phyloP scores from a whole-genome alignment of 495 filamentous ascomycete genomes.

The Aspergillus avenaceus region DNA sequence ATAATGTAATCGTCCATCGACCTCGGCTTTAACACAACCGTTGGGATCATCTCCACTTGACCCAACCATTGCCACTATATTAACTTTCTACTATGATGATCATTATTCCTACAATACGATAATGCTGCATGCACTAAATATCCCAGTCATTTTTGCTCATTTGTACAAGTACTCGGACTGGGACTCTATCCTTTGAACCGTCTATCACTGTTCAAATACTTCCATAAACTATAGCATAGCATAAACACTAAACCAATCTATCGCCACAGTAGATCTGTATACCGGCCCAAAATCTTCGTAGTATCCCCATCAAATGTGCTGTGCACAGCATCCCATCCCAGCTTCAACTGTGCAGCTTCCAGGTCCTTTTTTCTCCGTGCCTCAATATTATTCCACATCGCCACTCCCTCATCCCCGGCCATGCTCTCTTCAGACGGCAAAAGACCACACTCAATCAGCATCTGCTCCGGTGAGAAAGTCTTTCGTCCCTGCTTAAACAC shows the following conservation, averaged over 20 bases:
- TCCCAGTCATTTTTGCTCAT: too few relatives aligned
- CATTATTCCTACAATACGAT: too few relatives aligned
- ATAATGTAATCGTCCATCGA: neutral
- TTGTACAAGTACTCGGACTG: too few relatives aligned
- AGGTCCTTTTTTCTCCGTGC: constrained; percentile 3
- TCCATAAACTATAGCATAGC: neutral
- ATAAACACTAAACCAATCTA: neutral
- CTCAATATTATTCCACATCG: constrained; percentile 1
- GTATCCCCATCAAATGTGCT: constrained; percentile 5
- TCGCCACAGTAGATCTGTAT: constrained; percentile 5
- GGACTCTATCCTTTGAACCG: too few relatives aligned
- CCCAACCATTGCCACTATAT: too few relatives aligned
- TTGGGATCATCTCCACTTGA: neutral
- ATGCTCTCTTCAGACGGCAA: constrained; percentile 44
- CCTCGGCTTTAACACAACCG: neutral
- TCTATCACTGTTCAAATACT: too few relatives aligned
- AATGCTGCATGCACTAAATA: too few relatives aligned
- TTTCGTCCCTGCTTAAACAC: constrained; percentile 71
- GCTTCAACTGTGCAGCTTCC: constrained; percentile 6
- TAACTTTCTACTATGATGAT: too few relatives aligned
- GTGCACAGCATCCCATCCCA: constrained; percentile 11
- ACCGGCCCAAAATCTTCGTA: constrained; percentile 1
- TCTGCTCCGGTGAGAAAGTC: constrained; percentile 64
- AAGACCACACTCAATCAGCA: constrained; percentile 54
- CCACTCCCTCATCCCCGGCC: constrained; percentile 8